phyloP scores from a whole-genome alignment of 108 stramenopile species.

The Cyclotella atomus region DNA sequence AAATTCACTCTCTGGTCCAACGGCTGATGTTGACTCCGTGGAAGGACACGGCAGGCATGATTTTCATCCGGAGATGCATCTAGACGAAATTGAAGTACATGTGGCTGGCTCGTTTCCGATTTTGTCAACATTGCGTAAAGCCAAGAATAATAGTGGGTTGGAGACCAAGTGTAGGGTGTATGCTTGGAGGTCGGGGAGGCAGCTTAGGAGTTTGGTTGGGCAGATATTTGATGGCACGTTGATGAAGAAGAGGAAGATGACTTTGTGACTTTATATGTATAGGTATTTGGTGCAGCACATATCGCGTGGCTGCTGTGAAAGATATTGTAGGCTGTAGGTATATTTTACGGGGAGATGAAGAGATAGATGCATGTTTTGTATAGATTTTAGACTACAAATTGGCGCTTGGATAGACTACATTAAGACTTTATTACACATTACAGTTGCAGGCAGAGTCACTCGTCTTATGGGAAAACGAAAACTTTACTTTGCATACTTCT shows the following conservation, averaged over 20 bases:
- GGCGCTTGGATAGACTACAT: no score
- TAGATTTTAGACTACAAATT: no score
- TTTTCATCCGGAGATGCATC: conserved; percentile 15
- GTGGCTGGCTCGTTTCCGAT: conserved; percentile 15
- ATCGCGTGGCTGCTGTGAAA: no score
- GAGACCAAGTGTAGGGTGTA: conserved; percentile 31
- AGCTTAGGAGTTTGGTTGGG: conserved; percentile 20
- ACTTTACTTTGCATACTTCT: conserved; percentile 34
- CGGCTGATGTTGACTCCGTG: conserved; percentile 21
- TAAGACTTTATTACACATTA: no score
- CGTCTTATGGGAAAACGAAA: no score
- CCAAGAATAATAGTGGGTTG: conserved; percentile 15
- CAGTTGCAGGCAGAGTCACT: no score
- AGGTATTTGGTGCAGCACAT: no score
- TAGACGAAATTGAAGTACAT: conserved; percentile 12
- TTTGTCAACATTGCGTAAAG: conserved; percentile 35
- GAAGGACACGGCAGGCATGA: conserved; percentile 10
- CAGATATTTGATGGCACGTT: conserved; percentile 18
- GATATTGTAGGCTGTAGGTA: no score
- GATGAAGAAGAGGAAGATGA: neutral
- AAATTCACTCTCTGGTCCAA: conserved; percentile 34
- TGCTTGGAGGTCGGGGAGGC: conserved; percentile 33
- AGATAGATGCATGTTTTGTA: no score
- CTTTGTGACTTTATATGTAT: no score
- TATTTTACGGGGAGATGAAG: no score